A percentile compares a stretch with the other conserved stretches of the same genome.
phyloP scores from a whole-genome alignment of 2,329 filamentous ascomycete genomes.

The Ophiocordyceps camponoti-leonardi region DNA sequence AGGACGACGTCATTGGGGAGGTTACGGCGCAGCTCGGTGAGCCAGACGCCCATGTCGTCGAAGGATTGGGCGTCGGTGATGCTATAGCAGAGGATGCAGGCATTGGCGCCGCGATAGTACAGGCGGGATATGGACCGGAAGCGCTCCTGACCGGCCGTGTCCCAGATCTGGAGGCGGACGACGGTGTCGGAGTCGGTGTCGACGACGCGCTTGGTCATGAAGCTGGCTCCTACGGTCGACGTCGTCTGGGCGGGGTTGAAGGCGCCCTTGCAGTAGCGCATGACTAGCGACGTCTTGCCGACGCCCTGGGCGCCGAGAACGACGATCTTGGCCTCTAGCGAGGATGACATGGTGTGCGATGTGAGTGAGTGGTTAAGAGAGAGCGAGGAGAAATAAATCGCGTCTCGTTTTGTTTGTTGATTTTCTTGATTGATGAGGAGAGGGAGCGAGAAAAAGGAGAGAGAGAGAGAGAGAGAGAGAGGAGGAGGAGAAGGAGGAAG shows the following conservation, averaged over 20 bases:
- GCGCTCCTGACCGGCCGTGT: constrained; percentile 86
- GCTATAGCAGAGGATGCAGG: constrained; percentile 86
- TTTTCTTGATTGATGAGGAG: neutral
- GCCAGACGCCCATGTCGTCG: constrained; percentile 82
- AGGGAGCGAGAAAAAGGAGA: neutral
- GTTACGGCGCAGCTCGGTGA: constrained; percentile 68
- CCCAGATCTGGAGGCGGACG: constrained; percentile 91
- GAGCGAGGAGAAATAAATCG: too few relatives aligned
- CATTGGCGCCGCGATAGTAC: constrained; percentile 92
- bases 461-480: too few relatives aligned
- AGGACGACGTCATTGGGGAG: constrained; percentile 64
- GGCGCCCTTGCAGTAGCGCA: constrained; percentile 56
- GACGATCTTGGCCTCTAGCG: constrained; percentile 67
- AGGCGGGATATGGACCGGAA: constrained; percentile 89
- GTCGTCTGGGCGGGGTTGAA: constrained; percentile 48
- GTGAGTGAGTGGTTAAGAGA: too few relatives aligned
- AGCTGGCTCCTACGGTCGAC: constrained; percentile 65
- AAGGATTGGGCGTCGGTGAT: constrained; percentile 79
- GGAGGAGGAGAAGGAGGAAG: neutral
- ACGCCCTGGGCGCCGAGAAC: constrained; percentile 67
- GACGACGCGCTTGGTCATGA: constrained; percentile 62
- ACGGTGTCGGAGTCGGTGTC: constrained; percentile 74
- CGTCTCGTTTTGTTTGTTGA: too few relatives aligned
- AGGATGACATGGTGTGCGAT: constrained; percentile 20
- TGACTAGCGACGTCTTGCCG: constrained; percentile 63